Conservation (phyloP, 371 early-diverging fungal genomes). For the Cokeromyces recurvatus region DNA sequence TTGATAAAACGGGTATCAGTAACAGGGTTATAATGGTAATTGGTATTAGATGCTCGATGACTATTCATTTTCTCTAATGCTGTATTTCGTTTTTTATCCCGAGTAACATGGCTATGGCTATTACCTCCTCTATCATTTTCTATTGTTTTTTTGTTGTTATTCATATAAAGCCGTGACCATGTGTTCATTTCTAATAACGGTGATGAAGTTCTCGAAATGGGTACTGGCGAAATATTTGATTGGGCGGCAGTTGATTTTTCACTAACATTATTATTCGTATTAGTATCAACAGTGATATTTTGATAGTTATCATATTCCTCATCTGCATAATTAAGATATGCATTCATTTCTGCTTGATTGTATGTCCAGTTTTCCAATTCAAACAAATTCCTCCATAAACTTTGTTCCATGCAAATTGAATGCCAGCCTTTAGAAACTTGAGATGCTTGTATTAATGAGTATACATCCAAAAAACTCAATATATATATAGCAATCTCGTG, state of each 20-base stretch:
- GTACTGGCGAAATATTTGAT: not conserved
- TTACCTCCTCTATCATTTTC: too few species aligned
- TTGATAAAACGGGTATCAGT: slow-evolving; percentile 29
- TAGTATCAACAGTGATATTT: not conserved
- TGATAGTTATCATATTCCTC: slow-evolving; percentile 5
- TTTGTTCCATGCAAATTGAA: slow-evolving; percentile 49
- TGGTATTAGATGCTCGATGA: slow-evolving; percentile 57
- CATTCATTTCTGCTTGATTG: slow-evolving; percentile 43
- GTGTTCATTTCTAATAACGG: slow-evolving; percentile 66
- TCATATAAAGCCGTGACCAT: slow-evolving; percentile 19
- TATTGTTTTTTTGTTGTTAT: too few species aligned
- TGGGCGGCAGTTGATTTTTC: not conserved
- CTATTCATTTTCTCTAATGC: too few species aligned
- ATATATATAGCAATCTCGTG: slow-evolving; percentile 60
- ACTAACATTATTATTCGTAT: not conserved
- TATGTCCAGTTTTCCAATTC: slow-evolving; percentile 45
- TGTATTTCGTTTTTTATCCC: too few species aligned
- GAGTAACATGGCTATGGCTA: too few species aligned
- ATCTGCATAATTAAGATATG: slow-evolving; percentile 28
- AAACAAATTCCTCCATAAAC: slow-evolving; percentile 63
- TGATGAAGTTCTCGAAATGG: slow-evolving; percentile 9
- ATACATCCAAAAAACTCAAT: slow-evolving; percentile 46
- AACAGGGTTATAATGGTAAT: slow-evolving; percentile 37
- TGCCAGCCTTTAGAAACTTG: slow-evolving; percentile 64
- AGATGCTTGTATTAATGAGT: slow-evolving; percentile 44